Evolutionary conservation across 1,284 basidiomycete species (phyloP), one percentile per base, ranked within the genome.

Genomic region (Ustilago cynodontis): DNA sequence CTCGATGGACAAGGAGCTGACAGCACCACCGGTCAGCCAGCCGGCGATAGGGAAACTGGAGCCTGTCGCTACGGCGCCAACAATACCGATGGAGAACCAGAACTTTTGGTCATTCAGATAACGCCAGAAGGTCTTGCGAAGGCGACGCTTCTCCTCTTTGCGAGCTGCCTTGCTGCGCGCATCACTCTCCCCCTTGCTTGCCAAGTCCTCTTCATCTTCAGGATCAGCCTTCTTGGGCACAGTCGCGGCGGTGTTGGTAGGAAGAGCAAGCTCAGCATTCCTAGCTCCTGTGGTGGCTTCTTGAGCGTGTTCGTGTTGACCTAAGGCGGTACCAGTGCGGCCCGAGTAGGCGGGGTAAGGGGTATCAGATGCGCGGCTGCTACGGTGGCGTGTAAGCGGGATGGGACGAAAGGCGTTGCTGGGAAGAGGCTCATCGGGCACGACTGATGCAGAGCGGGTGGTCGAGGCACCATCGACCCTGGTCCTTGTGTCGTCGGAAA

Each of bases 1-100:
- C 28, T 77, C 50, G 67, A 82, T 79, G n/a, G 75, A 78, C 3
- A 84, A 65, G 4, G 68, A 65, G 13, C 79, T 77, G 55, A 85
- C 78, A 1, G 76, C 77, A 13, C 71, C 60, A 33, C 83, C 84
- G 1, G 80, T 82, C 14, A 85, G 62, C 78, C 78, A 84, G 2
- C 83, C 87, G 2, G 83, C 81, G 16, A 88, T 71, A 1, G 86
- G 86, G 63, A 88, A 88, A 14, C 85, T 81, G 2, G 67, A 80
- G n/a, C 87, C 87, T 6, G 82, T 71, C 6, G 62, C 60, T 16
- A 74, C 20, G 14, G 73, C 66, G 1, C 79, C 77, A 2, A 77
- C 14, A 5, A 71, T 26, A 52, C 83, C 83, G 35, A 80, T 58
- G 14, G 62, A 22, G 28, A 82, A 64, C 56, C 72, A 79, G 37